phyloP scores from a whole-genome alignment of 805 yeast species.

The Candida easanensis region DNA sequence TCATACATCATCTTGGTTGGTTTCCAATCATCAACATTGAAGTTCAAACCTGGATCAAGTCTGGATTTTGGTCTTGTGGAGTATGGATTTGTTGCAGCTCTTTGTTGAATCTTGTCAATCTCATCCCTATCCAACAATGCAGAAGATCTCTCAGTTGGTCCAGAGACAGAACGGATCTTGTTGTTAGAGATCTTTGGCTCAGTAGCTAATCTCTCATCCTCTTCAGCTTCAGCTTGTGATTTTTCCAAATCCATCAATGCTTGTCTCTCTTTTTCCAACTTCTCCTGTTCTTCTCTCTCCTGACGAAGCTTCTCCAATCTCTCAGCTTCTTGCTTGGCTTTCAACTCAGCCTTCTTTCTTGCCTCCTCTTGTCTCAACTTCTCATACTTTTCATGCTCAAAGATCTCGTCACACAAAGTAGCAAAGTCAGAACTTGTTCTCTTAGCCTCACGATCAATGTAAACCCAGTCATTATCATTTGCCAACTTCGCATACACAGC shows the following conservation, averaged over 20 bases:
- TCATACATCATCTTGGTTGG: slow-evolving; percentile 19
- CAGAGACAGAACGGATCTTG: slow-evolving; percentile 37
- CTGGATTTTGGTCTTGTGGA: slow-evolving; percentile 41
- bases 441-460: slow-evolving; percentile 67
- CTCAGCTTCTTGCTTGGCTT: slow-evolving; percentile 25
- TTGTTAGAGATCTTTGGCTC: slow-evolving; percentile 16
- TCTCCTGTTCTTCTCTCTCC: slow-evolving; percentile 18
- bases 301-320: slow-evolving; percentile 24
- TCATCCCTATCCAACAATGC: slow-evolving; percentile 26
- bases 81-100: slow-evolving; percentile 35
- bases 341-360: slow-evolving; percentile 46
- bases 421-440: slow-evolving; percentile 80
- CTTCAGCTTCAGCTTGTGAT: slow-evolving; percentile 6
- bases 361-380: slow-evolving; percentile 44
- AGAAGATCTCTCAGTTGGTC: slow-evolving; percentile 29
- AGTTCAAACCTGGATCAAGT: slow-evolving; percentile 41
- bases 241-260: background rate
- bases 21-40: slow-evolving; percentile 21
- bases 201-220: slow-evolving; percentile 7
- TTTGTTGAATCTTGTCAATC: slow-evolving; percentile 31
- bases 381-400: slow-evolving; percentile 67
- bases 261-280: background rate
- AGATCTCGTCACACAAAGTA: slow-evolving; percentile 70
- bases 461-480: slow-evolving; percentile 59
- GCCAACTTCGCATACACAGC: slow-evolving; percentile 73